Percentiles rank a stretch among this genome's conserved stretches.
Conservation (phyloP, 495 filamentous ascomycete species). For the Thermochaetoides thermophila region DNA sequence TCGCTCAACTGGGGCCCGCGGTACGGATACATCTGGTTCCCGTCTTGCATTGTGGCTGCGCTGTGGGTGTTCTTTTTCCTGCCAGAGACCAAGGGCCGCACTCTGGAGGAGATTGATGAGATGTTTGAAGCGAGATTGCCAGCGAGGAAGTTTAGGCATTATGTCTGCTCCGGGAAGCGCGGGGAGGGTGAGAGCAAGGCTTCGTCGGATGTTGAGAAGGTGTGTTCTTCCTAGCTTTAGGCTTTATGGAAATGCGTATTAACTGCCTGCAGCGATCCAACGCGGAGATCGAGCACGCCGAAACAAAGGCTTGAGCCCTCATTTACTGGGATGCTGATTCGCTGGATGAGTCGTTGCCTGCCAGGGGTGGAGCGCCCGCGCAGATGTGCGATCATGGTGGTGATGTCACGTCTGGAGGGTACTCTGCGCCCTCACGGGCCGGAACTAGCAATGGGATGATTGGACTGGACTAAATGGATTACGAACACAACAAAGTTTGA, state of each 20-base stretch:
- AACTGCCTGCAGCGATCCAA: neutral
- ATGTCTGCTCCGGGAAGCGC: constrained; percentile 13
- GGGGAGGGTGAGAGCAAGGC: neutral
- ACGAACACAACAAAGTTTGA: no score
- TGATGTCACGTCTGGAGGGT: no score
- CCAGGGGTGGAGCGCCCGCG: no score
- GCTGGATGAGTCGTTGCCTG: no score
- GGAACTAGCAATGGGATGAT: no score
- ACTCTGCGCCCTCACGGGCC: no score
- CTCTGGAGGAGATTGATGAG: constrained; percentile 42
- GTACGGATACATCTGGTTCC: constrained; percentile 42
- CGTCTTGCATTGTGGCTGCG: constrained; percentile 18
- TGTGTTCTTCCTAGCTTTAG: constrained; percentile 1
- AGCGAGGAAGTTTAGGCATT: constrained; percentile 22
- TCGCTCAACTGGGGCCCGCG: constrained; percentile 42
- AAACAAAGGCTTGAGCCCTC: neutral
- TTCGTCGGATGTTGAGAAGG: constrained; percentile 7
- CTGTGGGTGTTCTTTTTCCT: constrained; percentile 38
- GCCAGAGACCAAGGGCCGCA: constrained; percentile 42
- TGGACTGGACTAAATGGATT: no score
- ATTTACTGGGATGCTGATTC: no score
- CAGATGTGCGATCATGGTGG: no score
- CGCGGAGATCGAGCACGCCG: neutral
- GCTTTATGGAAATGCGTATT: neutral
- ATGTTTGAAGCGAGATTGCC: constrained; percentile 39